phyloP scores from a whole-genome alignment of 1,139 yeast genomes.

The Geotrichum fermentans region DNA sequence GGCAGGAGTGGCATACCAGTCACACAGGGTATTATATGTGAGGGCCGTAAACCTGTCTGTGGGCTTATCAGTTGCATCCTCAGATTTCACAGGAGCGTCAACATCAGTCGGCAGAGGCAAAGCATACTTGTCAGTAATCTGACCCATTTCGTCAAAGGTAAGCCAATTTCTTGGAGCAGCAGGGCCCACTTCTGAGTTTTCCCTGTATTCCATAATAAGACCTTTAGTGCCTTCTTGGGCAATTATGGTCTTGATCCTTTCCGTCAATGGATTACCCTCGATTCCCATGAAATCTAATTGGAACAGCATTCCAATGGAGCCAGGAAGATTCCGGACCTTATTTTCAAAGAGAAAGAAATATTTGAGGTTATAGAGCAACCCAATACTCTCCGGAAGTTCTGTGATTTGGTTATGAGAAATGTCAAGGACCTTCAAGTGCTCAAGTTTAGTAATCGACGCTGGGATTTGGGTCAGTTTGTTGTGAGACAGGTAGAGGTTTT shows the following conservation, averaged over 20 bases:
- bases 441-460: constrained; percentile 58
- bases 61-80: constrained; percentile 25
- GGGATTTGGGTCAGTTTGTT: constrained; percentile 72
- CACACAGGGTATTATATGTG: constrained; percentile 90
- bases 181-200: constrained; percentile 63
- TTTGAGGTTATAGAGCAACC: constrained; percentile 72
- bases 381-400: constrained; percentile 74
- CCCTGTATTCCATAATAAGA: constrained; percentile 72
- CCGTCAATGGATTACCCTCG: constrained; percentile 85
- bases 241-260: constrained; percentile 57
- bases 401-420: constrained; percentile 70
- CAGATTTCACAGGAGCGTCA: neutral
- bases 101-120: constrained; percentile 4
- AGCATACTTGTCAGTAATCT: constrained; percentile 34
- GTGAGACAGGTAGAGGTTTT: constrained; percentile 80
- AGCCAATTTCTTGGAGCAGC: constrained; percentile 78
- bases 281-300: constrained; percentile 83
- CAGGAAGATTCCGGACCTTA: constrained; percentile 66
- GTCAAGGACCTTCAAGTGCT: constrained; percentile 76
- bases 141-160: constrained; percentile 66
- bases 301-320: constrained; percentile 78
- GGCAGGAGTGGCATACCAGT: constrained; percentile 88
- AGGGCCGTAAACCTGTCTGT: constrained; percentile 56
- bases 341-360: constrained; percentile 86
- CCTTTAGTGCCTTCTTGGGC: constrained; percentile 85